phyloP scores from a whole-genome alignment of 345 rosid species.

The Excoecaria cochinchinensis region DNA sequence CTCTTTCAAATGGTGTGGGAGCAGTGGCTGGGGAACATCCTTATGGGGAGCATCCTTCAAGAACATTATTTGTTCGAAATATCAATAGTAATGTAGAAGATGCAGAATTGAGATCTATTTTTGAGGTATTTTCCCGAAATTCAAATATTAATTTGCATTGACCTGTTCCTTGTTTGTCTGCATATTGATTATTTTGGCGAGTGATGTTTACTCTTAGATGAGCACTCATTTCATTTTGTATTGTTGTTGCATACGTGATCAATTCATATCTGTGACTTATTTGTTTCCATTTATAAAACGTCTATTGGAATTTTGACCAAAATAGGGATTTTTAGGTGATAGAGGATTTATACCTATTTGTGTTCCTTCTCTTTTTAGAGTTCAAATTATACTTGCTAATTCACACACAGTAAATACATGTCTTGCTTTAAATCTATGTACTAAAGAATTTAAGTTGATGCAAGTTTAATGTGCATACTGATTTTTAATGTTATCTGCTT shows the following conservation, averaged over 20 bases:
- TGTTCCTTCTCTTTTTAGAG: no score
- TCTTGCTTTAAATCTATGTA: not conserved
- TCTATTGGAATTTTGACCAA: not conserved
- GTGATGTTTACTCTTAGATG: not conserved
- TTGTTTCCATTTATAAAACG: no score
- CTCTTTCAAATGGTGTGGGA: slow-evolving; percentile 60
- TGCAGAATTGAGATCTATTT: slow-evolving; percentile 74
- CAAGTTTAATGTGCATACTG: not conserved
- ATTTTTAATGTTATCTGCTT: not conserved
- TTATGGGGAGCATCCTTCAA: slow-evolving; percentile 94
- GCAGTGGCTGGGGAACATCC: slow-evolving; percentile 90
- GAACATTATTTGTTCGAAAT: slow-evolving; percentile 89
- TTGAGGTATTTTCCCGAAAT: slow-evolving; percentile 57
- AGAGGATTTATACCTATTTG: not conserved
- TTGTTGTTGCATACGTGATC: not conserved
- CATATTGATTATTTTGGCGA: not conserved
- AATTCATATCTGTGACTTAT: not conserved
- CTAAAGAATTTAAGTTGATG: not conserved
- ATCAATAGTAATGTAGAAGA: slow-evolving; percentile 95
- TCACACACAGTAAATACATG: not conserved
- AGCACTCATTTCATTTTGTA: not conserved
- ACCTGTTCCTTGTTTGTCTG: not conserved
- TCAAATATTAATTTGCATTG: not conserved
- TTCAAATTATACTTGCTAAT: no score
- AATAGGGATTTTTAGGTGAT: not conserved